These are phyloP conservation scores for Nannochloris sp. DNA, from an alignment of 139 green algal species.

Conservation along the genomic window DNA sequence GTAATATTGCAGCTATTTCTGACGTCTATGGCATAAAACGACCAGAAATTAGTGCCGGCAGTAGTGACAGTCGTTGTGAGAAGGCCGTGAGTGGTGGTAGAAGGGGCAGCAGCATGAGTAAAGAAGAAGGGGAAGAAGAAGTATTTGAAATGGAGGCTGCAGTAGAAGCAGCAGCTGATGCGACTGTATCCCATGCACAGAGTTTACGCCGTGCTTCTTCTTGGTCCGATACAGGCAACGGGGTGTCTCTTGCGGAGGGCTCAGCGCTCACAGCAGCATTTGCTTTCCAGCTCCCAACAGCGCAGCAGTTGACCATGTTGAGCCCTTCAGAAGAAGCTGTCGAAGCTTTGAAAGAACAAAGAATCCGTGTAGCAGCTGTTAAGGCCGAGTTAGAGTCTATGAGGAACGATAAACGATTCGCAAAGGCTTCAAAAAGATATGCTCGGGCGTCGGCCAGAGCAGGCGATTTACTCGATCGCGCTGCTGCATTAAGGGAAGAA, in stretches of 20 bases:
- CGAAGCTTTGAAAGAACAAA: slow-evolving; percentile 17
- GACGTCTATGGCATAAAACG: neutral
- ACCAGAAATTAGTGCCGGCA: neutral
- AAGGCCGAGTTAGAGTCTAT: slow-evolving; percentile 12
- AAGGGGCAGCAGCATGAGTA: too few species aligned
- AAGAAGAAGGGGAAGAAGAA: too few species aligned
- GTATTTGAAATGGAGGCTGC: neutral
- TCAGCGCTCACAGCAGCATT: slow-evolving; percentile 14
- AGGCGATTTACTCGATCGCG: slow-evolving; percentile 16
- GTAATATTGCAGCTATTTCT: neutral
- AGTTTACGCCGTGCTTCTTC: neutral
- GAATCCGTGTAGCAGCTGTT: slow-evolving; percentile 17
- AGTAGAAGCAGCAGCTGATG: neutral
- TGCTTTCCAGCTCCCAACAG: neutral
- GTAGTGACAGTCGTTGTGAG: neutral
- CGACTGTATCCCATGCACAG: neutral
- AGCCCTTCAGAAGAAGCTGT: slow-evolving; percentile 5
- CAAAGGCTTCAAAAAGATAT: slow-evolving; percentile 7
- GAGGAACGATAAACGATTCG: slow-evolving; percentile 12
- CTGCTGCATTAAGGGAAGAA: slow-evolving; percentile 20
- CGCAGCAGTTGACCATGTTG: neutral
- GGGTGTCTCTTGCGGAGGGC: slow-evolving; percentile 8
- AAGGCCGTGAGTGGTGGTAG: neutral
- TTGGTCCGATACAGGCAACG: neutral
- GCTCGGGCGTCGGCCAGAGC: slow-evolving; percentile 11